Evolutionary conservation across 106 monocot genomes (phyloP).

Genomic region (Dioscorea dumetorum): DNA sequence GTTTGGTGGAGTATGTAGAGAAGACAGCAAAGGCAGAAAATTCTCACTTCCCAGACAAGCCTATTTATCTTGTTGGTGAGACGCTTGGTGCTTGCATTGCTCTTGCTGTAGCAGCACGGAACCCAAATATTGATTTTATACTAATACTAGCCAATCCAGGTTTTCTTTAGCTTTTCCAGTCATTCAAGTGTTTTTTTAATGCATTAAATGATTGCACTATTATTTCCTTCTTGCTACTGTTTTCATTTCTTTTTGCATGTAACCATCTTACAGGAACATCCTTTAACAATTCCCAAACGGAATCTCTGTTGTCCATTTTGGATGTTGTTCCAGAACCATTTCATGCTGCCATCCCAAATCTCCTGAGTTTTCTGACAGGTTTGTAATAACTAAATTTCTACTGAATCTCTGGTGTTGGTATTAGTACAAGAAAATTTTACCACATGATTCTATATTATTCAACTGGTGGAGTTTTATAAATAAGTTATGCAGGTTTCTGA

Average conservation of each 20-base stretch:
- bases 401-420: no score
- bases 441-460: no score
- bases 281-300: constrained; percentile 45
- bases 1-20: constrained; percentile 61
- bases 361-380: constrained; percentile 45
- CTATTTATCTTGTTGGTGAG: constrained; percentile 88
- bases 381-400: background rate
- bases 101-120: constrained; percentile 67
- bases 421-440: no score
- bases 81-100: constrained; percentile 83
- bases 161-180: constrained; percentile 2
- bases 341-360: constrained; percentile 24
- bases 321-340: constrained; percentile 45
- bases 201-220: background rate
- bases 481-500: no score
- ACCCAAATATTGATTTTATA: constrained; percentile 66
- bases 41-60: constrained; percentile 21
- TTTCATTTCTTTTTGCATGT: background rate
- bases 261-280: constrained; percentile 43
- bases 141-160: constrained; percentile 83
- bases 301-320: constrained; percentile 25
- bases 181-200: background rate
- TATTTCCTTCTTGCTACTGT: background rate
- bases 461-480: no score
- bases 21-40: constrained; percentile 38